Conservation (phyloP, 2,329 filamentous ascomycete species). For the Xylaria polymorpha region DNA sequence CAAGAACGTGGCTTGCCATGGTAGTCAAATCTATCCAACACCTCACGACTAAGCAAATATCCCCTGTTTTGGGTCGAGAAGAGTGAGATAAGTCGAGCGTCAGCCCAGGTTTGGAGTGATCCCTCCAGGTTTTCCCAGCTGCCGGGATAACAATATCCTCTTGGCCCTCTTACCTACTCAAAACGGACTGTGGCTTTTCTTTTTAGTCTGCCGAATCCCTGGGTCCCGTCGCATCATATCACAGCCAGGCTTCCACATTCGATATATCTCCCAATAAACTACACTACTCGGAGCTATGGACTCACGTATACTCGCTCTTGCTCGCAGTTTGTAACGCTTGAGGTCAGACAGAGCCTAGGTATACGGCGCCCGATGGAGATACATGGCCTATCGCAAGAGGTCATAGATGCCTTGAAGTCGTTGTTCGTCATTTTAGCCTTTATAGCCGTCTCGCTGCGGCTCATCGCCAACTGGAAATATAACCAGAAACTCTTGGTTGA, state of each 20-base stretch:
- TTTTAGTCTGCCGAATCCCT: slow-evolving; percentile 18
- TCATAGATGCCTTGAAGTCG: slow-evolving; percentile 34
- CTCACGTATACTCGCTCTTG: slow-evolving; percentile 10
- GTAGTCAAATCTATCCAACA: slow-evolving; percentile 15
- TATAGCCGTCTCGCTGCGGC: slow-evolving; percentile 30
- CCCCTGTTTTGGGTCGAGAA: slow-evolving; percentile 10
- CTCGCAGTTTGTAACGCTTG: slow-evolving; percentile 5
- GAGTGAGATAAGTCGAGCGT: slow-evolving; percentile 13
- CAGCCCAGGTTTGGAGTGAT: slow-evolving; percentile 25
- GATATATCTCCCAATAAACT: slow-evolving; percentile 18
- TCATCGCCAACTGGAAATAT: slow-evolving; percentile 38
- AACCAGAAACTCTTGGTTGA: slow-evolving; percentile 35
- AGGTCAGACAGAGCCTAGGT: slow-evolving; percentile 13
- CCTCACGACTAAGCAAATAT: background rate
- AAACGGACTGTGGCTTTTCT: slow-evolving; percentile 28
- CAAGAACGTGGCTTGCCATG: slow-evolving; percentile 30
- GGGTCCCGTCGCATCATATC: slow-evolving; percentile 6
- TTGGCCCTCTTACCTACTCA: slow-evolving; percentile 15
- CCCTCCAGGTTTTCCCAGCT: slow-evolving; percentile 15
- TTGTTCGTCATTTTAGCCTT: slow-evolving; percentile 30
- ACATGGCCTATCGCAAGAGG: slow-evolving; percentile 20
- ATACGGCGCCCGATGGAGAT: slow-evolving; percentile 23
- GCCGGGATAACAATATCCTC: slow-evolving; percentile 12
- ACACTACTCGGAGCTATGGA: slow-evolving; percentile 25
- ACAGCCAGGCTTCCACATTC: background rate